A percentile compares a stretch with the other conserved stretches of the same genome.
These are phyloP conservation scores for Sarocladiaceae sp. DNA, from an alignment of 2,329 filamentous ascomycete genomes.

Conservation along the genomic window DNA sequence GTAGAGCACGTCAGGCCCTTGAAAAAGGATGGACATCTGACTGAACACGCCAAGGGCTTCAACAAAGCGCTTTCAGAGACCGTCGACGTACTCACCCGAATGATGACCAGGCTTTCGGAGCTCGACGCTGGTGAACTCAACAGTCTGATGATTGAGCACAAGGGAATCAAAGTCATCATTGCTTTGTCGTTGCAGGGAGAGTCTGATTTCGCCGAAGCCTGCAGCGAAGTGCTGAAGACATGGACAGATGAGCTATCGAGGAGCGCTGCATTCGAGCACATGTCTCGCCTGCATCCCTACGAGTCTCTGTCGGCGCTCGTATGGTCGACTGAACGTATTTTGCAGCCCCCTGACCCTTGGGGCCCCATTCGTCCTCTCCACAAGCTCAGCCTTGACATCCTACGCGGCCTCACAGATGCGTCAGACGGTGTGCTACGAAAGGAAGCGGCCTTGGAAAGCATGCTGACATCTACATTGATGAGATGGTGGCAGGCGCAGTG, in stretches of 20 bases:
- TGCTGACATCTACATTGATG: constrained; percentile 38
- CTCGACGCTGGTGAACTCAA: constrained; percentile 66
- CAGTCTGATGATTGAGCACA: constrained; percentile 59
- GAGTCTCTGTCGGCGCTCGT: constrained; percentile 15
- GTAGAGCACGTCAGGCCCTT: constrained; percentile 65
- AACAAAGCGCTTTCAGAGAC: constrained; percentile 61
- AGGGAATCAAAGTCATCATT: constrained; percentile 68
- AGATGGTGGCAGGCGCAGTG: constrained; percentile 82
- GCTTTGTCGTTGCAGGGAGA: constrained; percentile 78
- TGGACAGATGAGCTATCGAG: constrained; percentile 62
- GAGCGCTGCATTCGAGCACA: constrained; percentile 29
- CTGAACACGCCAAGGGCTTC: constrained; percentile 53
- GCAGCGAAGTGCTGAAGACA: constrained; percentile 75
- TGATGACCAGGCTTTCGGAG: constrained; percentile 73
- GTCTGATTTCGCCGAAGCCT: constrained; percentile 69
- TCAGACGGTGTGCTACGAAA: constrained; percentile 50
- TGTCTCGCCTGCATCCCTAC: constrained; percentile 32
- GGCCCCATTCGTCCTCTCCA: constrained; percentile 51
- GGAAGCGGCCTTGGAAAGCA: constrained; percentile 47
- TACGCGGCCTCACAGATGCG: constrained; percentile 50
- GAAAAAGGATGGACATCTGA: constrained; percentile 36
- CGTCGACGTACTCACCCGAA: constrained; percentile 56
- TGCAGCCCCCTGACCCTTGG: constrained; percentile 29
- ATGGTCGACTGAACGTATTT: neutral
- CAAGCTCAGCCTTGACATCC: constrained; percentile 50